phyloP scores from a whole-genome alignment of 345 rosid genomes.

The Arabidopsis suecica region DNA sequence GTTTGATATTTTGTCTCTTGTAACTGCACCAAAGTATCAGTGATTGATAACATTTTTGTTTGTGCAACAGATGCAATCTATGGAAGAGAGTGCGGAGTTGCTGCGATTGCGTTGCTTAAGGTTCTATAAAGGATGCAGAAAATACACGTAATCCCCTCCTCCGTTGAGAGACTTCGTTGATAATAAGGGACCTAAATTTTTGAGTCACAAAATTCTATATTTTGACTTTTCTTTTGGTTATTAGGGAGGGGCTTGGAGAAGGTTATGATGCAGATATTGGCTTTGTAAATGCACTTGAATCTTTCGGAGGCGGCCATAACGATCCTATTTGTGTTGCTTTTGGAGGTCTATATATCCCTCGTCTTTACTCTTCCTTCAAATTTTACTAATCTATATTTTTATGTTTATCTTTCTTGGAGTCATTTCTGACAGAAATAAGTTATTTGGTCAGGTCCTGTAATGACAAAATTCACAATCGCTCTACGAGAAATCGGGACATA shows the following conservation, averaged over 20 bases:
- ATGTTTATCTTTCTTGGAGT: background rate
- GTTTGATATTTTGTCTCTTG: background rate
- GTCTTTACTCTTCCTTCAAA: background rate
- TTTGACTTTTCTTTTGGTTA: background rate
- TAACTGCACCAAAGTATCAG: background rate
- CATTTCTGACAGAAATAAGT: background rate
- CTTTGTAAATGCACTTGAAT: conserved; percentile 74
- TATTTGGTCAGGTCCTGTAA: conserved; percentile 60
- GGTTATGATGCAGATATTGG: conserved; percentile 65
- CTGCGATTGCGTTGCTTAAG: conserved; percentile 61
- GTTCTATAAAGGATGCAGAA: conserved; percentile 71
- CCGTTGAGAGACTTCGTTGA: no score
- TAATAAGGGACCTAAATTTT: no score
- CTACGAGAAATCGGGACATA: conserved; percentile 74
- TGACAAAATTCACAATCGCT: conserved; percentile 74
- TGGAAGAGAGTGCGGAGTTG: conserved; percentile 70
- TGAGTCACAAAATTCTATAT: background rate
- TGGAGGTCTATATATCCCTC: conserved; percentile 53
- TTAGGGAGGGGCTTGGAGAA: conserved; percentile 78
- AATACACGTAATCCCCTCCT: conserved; percentile 56
- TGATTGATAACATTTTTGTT: conserved; percentile 10
- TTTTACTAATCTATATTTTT: background rate
- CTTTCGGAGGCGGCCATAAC: conserved; percentile 72
- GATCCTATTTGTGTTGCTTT: conserved; percentile 77
- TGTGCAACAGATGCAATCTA: conserved; percentile 56